Conservation (phyloP, 1,284 basidiomycete genomes). For the Cryptococcus sp. region DNA sequence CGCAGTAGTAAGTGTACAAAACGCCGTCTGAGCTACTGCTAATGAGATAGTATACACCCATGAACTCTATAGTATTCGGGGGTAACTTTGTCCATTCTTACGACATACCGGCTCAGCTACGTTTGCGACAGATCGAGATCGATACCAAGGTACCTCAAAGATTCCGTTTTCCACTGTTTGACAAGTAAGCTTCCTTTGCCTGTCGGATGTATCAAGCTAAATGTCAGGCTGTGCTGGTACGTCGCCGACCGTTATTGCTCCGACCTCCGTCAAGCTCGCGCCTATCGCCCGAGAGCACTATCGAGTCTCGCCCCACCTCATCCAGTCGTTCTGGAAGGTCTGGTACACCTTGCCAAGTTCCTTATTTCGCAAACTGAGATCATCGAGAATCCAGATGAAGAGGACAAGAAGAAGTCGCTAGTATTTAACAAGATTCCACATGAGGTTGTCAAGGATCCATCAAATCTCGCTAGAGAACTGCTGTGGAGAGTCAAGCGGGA, state of each 20-base stretch:
- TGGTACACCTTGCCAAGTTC: constrained; percentile 67
- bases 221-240: constrained; percentile 78
- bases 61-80: constrained; percentile 90
- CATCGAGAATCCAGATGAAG: constrained; percentile 55
- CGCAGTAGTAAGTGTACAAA: constrained; percentile 74
- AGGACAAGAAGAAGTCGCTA: constrained; percentile 62
- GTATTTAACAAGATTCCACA: constrained; percentile 71
- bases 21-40: background rate
- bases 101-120: constrained; percentile 61
- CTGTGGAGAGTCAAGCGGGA: constrained; percentile 70
- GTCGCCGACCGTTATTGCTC: constrained; percentile 72
- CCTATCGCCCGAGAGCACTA: constrained; percentile 49
- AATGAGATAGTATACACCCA: constrained; percentile 68
- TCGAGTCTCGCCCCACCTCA: constrained; percentile 10
- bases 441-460: constrained; percentile 73
- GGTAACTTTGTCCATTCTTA: constrained; percentile 95
- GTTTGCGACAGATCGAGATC: constrained; percentile 85
- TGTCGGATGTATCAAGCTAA: background rate
- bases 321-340: constrained; percentile 64
- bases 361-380: constrained; percentile 69
- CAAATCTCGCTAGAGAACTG: constrained; percentile 71
- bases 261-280: constrained; percentile 62
- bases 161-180: constrained; percentile 85
- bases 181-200: constrained; percentile 55
- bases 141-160: constrained; percentile 89